Evolutionary conservation across 495 filamentous ascomycete genomes (phyloP).

Genomic region (Aspergillus baeticus): DNA sequence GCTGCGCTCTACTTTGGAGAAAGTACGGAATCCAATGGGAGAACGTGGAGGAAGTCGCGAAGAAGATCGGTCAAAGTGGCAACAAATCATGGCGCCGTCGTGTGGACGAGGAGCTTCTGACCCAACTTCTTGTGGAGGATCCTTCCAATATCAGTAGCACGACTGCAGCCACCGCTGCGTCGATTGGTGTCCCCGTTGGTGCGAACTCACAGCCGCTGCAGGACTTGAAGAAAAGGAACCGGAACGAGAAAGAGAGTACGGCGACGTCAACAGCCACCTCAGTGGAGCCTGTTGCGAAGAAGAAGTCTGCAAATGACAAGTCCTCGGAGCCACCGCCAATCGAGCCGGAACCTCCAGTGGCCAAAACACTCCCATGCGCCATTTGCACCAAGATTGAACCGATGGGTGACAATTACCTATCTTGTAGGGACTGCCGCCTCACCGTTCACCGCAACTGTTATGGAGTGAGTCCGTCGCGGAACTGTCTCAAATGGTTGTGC

Average conservation of each 20-base stretch:
- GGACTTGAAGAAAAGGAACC: conserved; percentile 62
- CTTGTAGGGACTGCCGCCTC: conserved; percentile 81
- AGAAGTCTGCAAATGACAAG: conserved; percentile 57
- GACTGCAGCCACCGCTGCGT: conserved; percentile 45
- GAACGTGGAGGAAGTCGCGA: conserved; percentile 87
- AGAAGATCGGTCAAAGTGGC: conserved; percentile 79
- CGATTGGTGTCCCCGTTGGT: conserved; percentile 42
- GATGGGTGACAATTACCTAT: conserved; percentile 66
- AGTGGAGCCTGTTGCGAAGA: conserved; percentile 56
- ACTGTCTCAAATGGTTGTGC: conserved; percentile 82
- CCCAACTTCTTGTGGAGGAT: conserved; percentile 65
- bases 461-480: conserved; percentile 70
- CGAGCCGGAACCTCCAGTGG: conserved; percentile 69
- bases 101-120: conserved; percentile 87
- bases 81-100: conserved; percentile 84
- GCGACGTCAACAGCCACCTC: conserved; percentile 45
- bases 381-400: conserved; percentile 77
- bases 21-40: conserved; percentile 96
- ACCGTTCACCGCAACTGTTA: conserved; percentile 95
- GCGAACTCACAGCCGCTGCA: conserved; percentile 41
- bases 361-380: conserved; percentile 77
- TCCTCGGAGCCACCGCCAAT: conserved; percentile 56
- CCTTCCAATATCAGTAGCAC: conserved; percentile 45
- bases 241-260: conserved; percentile 50
- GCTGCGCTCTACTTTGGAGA: conserved; percentile 89